Percentiles rank a stretch among this genome's conserved stretches.
Conservation (phyloP, 139 green algal species). For the Chlorella sp. region DNA sequence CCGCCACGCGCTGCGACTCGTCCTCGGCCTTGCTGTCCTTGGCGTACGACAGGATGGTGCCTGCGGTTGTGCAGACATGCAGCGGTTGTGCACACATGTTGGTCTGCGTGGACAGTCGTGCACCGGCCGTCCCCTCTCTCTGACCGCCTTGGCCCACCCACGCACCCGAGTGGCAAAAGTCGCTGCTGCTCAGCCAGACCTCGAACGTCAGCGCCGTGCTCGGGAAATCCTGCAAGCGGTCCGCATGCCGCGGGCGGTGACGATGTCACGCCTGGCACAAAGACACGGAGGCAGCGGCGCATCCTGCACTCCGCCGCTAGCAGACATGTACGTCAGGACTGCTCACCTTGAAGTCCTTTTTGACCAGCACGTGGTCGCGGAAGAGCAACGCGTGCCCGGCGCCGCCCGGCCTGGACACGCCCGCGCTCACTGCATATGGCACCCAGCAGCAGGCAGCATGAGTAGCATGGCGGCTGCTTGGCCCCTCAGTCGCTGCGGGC, state of each 20-base stretch:
- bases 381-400: slow-evolving; percentile 75
- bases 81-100: background rate
- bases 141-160: no score
- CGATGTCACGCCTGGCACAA: background rate
- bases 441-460: no score
- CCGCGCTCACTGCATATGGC: background rate
- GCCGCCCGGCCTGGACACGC: slow-evolving; percentile 34
- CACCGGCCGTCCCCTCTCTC: no score
- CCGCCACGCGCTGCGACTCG: slow-evolving; percentile 32
- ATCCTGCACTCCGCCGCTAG: no score
- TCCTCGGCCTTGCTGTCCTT: slow-evolving; percentile 46
- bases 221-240: slow-evolving; percentile 51
- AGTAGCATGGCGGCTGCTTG: no score
- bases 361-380: slow-evolving; percentile 63
- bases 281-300: no score
- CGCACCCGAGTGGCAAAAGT: slow-evolving; percentile 75
- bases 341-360: slow-evolving; percentile 64
- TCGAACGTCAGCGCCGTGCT: slow-evolving; percentile 72
- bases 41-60: slow-evolving; percentile 74
- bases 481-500: no score
- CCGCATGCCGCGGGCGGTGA: background rate
- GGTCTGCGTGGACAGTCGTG: background rate
- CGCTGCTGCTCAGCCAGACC: slow-evolving; percentile 69
- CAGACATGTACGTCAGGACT: no score
- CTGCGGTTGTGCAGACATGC: slow-evolving; percentile 18